Base-by-base conservation (phyloP, 495 filamentous ascomycete species). In the Patellaria atrata region DNA sequence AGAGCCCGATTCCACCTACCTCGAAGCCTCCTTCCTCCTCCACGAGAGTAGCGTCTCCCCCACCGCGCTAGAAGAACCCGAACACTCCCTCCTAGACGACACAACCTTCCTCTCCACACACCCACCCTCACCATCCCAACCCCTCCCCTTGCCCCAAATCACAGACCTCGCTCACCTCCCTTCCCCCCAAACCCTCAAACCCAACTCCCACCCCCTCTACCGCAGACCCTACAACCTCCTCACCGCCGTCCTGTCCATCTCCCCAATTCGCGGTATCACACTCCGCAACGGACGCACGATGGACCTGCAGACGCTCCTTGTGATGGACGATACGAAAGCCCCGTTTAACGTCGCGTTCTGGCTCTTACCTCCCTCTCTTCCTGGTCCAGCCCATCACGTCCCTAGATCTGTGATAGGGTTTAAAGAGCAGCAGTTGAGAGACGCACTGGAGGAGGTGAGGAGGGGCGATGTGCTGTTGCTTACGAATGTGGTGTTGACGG, bases 341-440 rank as follows among this genome's bases (percentile, higher is more conserved):
- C 81, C 80, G 10, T 92, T 94, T 53, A 69, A 64, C 9, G 59
- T 94, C 39, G 87, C 77, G 18, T 78, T 94, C 43, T 94, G 87
- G 87, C 61, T 92, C 10, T 54, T 63, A 2, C 42, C 51, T 4
- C 52, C 37, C 14, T 34, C 41, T n/a, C 21, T 8, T 6, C 20
- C 3, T 7, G 11, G 31, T 10, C 33, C 29, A 42, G 35, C 30
- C 47, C 58, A 41, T 24, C 20, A 11, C 4, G 44, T 43, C 7
- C 56, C 53, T 47, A 37, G 37, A 41, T n/a, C n/a, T n/a, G n/a
- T n/a, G n/a, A n/a, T n/a, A 13, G 24, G 51, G 25, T 3, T 14
- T 3, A 4, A 17, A 24, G 27, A 47, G 33, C 57, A 60, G 33
- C 45, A 47, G 20, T 56, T 76, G 14, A 50, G 58, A 5, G 38